Evolutionary conservation across 768 basidiomycete genomes (phyloP), one percentile per base, ranked within the genome.

Genomic region (Leccinum fibrillosum): DNA sequence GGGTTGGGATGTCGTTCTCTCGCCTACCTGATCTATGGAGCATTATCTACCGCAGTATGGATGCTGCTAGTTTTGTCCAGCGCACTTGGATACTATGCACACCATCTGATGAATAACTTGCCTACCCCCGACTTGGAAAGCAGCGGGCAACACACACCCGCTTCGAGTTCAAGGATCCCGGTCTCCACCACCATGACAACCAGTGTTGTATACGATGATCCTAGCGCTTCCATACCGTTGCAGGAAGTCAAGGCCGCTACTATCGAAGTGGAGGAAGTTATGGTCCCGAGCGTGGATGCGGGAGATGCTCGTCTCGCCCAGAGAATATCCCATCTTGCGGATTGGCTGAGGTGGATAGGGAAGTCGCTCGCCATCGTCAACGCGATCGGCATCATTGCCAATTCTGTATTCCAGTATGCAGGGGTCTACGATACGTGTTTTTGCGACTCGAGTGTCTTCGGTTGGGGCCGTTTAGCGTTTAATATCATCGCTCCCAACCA

Each of bases 1-100:
- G 68, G 69, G 17, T 30, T 77, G 2, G 76, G 75, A 11, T 76
- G 76, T 47, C 73, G 74, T 54, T 76, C 74, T 2, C 57, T 62
- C 0, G 63, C 67, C 1, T 76, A 75, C 52, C 23, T 74, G 35
- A 45, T 69, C 15, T 76, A 74, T 12, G 76, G 64, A 2, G 13
- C 35, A 6, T 1, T 66, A 5, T 71, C 75, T 1, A 76, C 71
- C 2, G 1, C 56, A 0, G 63, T 71, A 12, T 76, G 75, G 74
- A 21, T 65, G 7, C 12, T 73, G 1, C 65, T 75, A 11, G 59
- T 76, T 11, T 17, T 39, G 2, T 74, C 75, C 39, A 76, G 70
- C 56, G 1, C 57, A 1, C 58, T 69, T 19, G 68, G 62, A 44
- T 64, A 72, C 49, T 63, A 65, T 26, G 62, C 57, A n/a, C 52